A percentile compares a stretch with the other conserved stretches of the same genome.
Evolutionary conservation across 768 basidiomycete species (phyloP).

Genomic region (Clavulina sp.): DNA sequence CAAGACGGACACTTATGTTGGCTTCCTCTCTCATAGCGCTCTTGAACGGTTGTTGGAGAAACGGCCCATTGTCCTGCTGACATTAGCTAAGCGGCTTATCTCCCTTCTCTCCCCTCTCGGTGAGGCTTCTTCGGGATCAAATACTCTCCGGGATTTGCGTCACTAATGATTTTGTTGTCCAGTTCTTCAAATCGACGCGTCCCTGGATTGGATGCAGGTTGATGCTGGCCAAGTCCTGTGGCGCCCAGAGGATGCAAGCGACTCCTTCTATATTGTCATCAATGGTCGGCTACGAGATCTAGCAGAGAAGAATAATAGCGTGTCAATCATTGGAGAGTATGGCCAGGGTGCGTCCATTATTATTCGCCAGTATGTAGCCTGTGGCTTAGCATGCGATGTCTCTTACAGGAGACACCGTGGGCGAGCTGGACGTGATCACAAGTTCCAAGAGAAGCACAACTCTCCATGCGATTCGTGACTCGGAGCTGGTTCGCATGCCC

Average conservation of each 20-base stretch:
- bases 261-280: slow-evolving; percentile 96
- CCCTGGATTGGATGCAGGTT: slow-evolving; percentile 96
- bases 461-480: slow-evolving; percentile 94
- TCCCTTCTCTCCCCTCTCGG: slow-evolving; percentile 86
- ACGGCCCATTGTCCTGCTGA: slow-evolving; percentile 86
- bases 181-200: slow-evolving; percentile 95
- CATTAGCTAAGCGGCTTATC: slow-evolving; percentile 88
- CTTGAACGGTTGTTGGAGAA: slow-evolving; percentile 84
- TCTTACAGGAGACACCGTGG: slow-evolving; percentile 58
- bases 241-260: slow-evolving; percentile 76
- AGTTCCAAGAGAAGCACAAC: slow-evolving; percentile 73
- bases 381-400: not conserved
- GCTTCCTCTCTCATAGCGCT: slow-evolving; percentile 76
- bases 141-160: not conserved
- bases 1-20: slow-evolving; percentile 97
- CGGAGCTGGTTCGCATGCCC: slow-evolving; percentile 92
- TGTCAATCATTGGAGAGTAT: slow-evolving; percentile 79
- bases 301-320: slow-evolving; percentile 52
- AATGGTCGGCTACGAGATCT: slow-evolving; percentile 91
- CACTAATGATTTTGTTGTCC: not conserved
- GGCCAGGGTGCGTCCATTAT: slow-evolving; percentile 41
- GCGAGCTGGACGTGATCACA: slow-evolving; percentile 95
- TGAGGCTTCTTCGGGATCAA: slow-evolving; percentile 17
- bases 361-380: not conserved
- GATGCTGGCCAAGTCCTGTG: slow-evolving; percentile 89